Percentiles rank a stretch among this genome's conserved stretches.
Conservation (phyloP, 306 rosid species). For the Macrotyloma uniflorum region DNA sequence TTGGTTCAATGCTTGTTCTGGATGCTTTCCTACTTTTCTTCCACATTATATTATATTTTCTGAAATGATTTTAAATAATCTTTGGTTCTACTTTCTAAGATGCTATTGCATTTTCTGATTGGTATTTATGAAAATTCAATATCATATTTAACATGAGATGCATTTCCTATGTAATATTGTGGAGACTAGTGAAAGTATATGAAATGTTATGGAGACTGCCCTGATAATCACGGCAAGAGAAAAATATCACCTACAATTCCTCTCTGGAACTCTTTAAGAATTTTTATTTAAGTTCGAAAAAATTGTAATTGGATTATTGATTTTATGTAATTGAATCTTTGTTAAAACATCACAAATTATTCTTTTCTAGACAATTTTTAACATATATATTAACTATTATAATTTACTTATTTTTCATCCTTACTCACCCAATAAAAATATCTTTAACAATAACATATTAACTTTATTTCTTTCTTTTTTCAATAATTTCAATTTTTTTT, state of each 20-base stretch:
- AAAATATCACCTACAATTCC: neutral
- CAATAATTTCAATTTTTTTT: no score
- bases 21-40: conserved; percentile 1
- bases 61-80: neutral
- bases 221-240: conserved; percentile 33
- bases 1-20: neutral
- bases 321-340: no score
- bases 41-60: neutral
- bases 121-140: neutral
- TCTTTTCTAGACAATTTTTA: no score
- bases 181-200: conserved; percentile 74
- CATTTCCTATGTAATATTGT: conserved; percentile 56
- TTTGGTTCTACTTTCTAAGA: neutral
- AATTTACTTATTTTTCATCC: no score
- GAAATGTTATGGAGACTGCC: conserved; percentile 64
- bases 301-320: no score
- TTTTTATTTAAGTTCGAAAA: no score
- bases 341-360: no score
- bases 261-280: neutral
- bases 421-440: no score
- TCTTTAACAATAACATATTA: no score
- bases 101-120: neutral
- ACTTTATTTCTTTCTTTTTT: no score
- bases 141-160: neutral
- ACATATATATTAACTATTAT: no score